Percentiles rank a stretch among this genome's conserved stretches.
These are phyloP conservation scores for Wickerhamomyces canadensis DNA, from an alignment of 805 yeast species.

Conservation along the genomic window DNA sequence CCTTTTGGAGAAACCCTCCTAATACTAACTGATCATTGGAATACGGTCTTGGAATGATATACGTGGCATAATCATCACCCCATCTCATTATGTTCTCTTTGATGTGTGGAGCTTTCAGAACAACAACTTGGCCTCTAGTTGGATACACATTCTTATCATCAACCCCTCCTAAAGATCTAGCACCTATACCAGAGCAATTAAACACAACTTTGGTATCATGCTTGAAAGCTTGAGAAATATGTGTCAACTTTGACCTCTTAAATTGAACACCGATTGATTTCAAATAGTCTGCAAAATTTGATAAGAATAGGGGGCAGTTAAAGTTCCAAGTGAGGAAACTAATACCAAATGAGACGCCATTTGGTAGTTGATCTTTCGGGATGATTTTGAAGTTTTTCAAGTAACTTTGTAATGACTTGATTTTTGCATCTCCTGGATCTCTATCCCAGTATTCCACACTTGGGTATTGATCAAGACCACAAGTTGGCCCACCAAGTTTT, in stretches of 20 bases:
- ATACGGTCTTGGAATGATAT: constrained; percentile 66
- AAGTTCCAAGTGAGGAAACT: constrained; percentile 57
- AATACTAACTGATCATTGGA: constrained; percentile 62
- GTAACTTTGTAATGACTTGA: constrained; percentile 42
- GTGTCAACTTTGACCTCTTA: constrained; percentile 38
- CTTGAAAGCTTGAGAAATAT: constrained; percentile 50
- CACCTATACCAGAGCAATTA: constrained; percentile 77
- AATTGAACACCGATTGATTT: constrained; percentile 46
- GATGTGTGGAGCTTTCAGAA: constrained; percentile 65
- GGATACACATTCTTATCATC: constrained; percentile 59
- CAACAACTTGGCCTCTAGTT: constrained; percentile 76
- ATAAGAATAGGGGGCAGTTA: constrained; percentile 61
- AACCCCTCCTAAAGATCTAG: constrained; percentile 59
- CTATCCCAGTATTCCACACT: constrained; percentile 57
- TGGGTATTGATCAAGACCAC: constrained; percentile 51
- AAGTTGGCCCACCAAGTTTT: constrained; percentile 37
- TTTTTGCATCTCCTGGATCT: constrained; percentile 39
- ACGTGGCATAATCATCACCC: constrained; percentile 60
- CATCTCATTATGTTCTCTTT: constrained; percentile 52
- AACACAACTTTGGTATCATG: constrained; percentile 39
- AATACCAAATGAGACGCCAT: constrained; percentile 52
- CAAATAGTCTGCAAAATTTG: constrained; percentile 40
- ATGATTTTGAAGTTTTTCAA: constrained; percentile 41
- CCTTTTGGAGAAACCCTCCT: constrained; percentile 69
- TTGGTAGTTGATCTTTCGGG: constrained; percentile 34